A percentile compares a stretch with the other conserved stretches of the same genome.
These are phyloP conservation scores for Populus hybrid DNA, from an alignment of 441 rosid genomes.

Conservation along the genomic window DNA sequence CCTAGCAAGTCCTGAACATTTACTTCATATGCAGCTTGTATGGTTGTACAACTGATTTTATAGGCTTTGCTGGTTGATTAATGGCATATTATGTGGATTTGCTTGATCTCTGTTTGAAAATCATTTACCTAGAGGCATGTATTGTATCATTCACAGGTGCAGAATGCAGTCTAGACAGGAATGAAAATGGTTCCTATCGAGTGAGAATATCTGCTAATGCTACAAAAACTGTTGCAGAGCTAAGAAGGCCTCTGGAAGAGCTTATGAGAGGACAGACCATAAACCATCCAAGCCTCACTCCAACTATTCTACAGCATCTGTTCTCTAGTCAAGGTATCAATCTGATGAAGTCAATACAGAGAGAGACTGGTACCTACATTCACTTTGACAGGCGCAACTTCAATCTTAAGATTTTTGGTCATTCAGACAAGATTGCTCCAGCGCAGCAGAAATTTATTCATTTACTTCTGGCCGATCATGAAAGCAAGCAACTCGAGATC, in stretches of 20 bases:
- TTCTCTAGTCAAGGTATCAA: constrained; percentile 46
- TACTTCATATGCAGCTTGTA: too few species aligned
- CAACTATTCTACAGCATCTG: constrained; percentile 48
- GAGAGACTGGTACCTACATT: constrained; percentile 51
- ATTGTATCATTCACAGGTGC: constrained; percentile 37
- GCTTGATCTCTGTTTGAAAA: background rate
- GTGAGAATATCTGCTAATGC: constrained; percentile 63
- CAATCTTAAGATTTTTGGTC: constrained; percentile 54
- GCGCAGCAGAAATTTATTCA: constrained; percentile 51
- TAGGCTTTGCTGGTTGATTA: too few species aligned
- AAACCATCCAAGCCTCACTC: constrained; percentile 48
- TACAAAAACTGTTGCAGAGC: constrained; percentile 62
- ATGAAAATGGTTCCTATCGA: constrained; percentile 47
- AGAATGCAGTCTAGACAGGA: constrained; percentile 38
- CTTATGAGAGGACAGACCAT: constrained; percentile 58
- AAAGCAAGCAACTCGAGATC: constrained; percentile 55
- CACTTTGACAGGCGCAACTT: background rate
- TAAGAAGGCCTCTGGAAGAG: constrained; percentile 63
- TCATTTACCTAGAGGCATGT: background rate
- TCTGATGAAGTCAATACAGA: constrained; percentile 51
- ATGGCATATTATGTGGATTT: background rate
- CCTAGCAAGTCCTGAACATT: too few species aligned
- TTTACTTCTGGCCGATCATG: constrained; percentile 46
- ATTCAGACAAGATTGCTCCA: constrained; percentile 26
- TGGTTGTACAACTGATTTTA: too few species aligned